phyloP scores from a whole-genome alignment of 148 eudicot genomes.

The Silene conica region DNA sequence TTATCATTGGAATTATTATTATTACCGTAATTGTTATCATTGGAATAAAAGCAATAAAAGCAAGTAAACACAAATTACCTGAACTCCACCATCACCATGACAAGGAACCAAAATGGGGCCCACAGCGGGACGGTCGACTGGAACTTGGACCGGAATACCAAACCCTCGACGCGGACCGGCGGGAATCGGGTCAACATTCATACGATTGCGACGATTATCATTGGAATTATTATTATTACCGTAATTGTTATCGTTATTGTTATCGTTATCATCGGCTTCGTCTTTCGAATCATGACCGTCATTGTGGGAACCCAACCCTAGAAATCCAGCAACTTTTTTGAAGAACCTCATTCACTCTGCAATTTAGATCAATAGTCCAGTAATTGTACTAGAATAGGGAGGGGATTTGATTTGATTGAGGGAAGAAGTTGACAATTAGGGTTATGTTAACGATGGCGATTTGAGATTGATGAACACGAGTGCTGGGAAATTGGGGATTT shows the following conservation, averaged over 20 bases:
- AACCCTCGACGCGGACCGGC: slow-evolving; percentile 62
- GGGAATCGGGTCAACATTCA: slow-evolving; percentile 35
- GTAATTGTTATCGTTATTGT: neutral
- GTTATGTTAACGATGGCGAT: neutral
- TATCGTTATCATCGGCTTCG: slow-evolving; percentile 22
- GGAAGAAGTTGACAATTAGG: neutral
- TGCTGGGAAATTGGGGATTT: neutral
- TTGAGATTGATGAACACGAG: no score
- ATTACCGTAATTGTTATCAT: no score
- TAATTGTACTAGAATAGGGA: neutral
- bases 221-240: neutral
- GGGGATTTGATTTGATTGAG: neutral
- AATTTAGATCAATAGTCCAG: no score
- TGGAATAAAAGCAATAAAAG: no score
- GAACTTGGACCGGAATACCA: slow-evolving; percentile 72
- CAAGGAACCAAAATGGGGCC: slow-evolving; percentile 70
- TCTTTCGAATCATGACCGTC: slow-evolving; percentile 38
- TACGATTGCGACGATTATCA: slow-evolving; percentile 25
- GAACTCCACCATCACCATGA: slow-evolving; percentile 72
- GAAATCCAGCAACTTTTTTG: slow-evolving; percentile 44
- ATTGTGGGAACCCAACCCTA: slow-evolving; percentile 54
- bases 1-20: no score
- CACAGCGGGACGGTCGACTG: slow-evolving; percentile 51
- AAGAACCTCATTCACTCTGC: slow-evolving; percentile 43
- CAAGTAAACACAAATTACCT: slow-evolving; percentile 37